Evolutionary conservation across 257 asterid genomes (phyloP).

Genomic region (Eustoma russellianum): DNA sequence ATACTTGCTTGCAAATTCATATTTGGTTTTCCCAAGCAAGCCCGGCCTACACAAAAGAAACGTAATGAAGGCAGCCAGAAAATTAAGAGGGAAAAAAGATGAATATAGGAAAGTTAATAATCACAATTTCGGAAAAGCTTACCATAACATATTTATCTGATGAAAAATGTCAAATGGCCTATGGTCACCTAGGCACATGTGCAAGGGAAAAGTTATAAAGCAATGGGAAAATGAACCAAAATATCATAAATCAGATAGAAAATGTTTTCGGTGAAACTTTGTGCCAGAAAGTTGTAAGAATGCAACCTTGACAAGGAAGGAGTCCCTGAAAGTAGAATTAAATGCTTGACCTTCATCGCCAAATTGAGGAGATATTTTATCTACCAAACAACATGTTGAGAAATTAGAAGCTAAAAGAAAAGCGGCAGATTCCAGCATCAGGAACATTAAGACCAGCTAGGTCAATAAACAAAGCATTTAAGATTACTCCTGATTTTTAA

Average conservation of each 20-base stretch:
- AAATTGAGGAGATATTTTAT: constrained; percentile 57
- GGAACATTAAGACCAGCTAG: neutral
- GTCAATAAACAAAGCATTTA: neutral
- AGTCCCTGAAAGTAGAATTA: constrained; percentile 89
- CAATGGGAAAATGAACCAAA: constrained; percentile 12
- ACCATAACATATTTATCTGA: constrained; percentile 93
- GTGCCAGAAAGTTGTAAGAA: neutral
- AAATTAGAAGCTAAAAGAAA: constrained; percentile 1
- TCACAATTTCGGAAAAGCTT: constrained; percentile 20
- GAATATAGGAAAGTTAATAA: constrained; percentile 1
- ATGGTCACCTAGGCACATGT: constrained; percentile 64
- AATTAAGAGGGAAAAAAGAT: constrained; percentile 3
- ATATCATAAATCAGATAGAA: neutral
- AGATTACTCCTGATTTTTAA: no score
- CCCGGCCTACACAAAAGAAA: constrained; percentile 66
- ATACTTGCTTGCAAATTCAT: constrained; percentile 76
- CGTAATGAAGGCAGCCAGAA: constrained; percentile 14
- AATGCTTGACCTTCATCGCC: constrained; percentile 69
- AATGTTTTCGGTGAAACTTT: neutral
- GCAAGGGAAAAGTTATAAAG: constrained; percentile 24
- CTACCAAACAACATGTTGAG: constrained; percentile 32
- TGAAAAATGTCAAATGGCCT: constrained; percentile 97
- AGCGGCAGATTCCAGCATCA: no score
- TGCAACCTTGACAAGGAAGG: constrained; percentile 96
- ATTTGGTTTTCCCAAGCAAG: constrained; percentile 83